phyloP scores from a whole-genome alignment of 176 grass and related monocot species.

The Cocos nucifera region DNA sequence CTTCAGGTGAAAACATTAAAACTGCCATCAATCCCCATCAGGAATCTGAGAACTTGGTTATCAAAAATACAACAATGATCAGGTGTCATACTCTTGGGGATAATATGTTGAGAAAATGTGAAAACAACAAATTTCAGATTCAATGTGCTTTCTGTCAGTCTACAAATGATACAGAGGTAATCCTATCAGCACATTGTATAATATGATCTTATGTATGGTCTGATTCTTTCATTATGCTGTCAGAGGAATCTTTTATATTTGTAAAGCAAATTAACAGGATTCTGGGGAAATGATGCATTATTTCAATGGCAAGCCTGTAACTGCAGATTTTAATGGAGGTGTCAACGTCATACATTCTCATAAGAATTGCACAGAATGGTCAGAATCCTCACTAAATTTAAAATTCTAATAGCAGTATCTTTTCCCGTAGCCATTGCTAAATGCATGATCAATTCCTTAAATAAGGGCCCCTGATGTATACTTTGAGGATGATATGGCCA shows the following conservation, averaged over 20 bases:
- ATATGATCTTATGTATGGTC: constrained; percentile 3
- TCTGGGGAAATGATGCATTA: constrained; percentile 94
- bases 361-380: constrained; percentile 94
- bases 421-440: too few relatives aligned
- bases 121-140: constrained; percentile 29
- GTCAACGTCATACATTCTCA: constrained; percentile 54
- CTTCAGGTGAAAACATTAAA: too few relatives aligned
- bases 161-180: constrained; percentile 58
- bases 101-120: constrained; percentile 47
- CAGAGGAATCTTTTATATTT: background rate
- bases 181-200: background rate
- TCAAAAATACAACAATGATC: constrained; percentile 9
- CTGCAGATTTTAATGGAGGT: constrained; percentile 40
- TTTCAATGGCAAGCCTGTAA: constrained; percentile 47
- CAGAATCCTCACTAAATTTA: background rate
- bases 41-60: constrained; percentile 17
- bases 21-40: background rate
- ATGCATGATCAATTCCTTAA: constrained; percentile 3
- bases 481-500: constrained; percentile 58
- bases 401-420: too few relatives aligned
- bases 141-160: constrained; percentile 80
- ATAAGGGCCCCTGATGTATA: constrained; percentile 90
- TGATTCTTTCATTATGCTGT: background rate
- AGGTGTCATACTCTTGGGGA: constrained; percentile 4
- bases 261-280: constrained; percentile 26